A percentile compares a stretch with the other conserved stretches of the same genome.
phyloP scores from a whole-genome alignment of 495 filamentous ascomycete genomes.

The Aspergillus ellipticus region DNA sequence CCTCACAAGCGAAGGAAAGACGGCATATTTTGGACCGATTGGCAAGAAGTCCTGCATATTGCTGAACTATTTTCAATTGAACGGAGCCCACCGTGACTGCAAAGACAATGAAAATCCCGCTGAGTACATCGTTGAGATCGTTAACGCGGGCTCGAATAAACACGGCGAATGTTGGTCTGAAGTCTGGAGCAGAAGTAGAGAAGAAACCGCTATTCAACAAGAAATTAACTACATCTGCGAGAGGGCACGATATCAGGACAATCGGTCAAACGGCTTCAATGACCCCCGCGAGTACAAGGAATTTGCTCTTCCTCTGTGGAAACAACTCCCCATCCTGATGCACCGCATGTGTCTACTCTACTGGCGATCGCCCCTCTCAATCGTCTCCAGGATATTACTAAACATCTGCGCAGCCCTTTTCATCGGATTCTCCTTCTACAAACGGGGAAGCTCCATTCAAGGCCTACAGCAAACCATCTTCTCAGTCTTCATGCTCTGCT shows the following conservation, averaged over 20 bases:
- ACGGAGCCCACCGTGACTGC: constrained; percentile 61
- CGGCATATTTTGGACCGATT: constrained; percentile 85
- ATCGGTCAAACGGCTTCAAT: constrained; percentile 38
- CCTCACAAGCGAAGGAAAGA: constrained; percentile 70
- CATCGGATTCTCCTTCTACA: constrained; percentile 42
- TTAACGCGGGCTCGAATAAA: constrained; percentile 30
- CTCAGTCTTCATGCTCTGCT: constrained; percentile 59
- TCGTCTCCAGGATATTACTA: constrained; percentile 28
- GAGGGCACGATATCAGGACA: constrained; percentile 2
- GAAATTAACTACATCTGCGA: constrained; percentile 48
- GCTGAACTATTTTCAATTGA: constrained; percentile 70
- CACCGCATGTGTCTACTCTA: constrained; percentile 45
- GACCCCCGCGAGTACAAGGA: constrained; percentile 36
- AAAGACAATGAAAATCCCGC: constrained; percentile 70
- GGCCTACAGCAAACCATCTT: constrained; percentile 54
- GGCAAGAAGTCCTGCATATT: constrained; percentile 68
- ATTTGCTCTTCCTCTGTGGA: constrained; percentile 47
- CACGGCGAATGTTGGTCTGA: constrained; percentile 66
- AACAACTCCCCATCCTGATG: constrained; percentile 45
- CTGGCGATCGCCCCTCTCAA: constrained; percentile 52
- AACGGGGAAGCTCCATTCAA: constrained; percentile 39
- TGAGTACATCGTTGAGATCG: constrained; percentile 88
- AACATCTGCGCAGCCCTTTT: constrained; percentile 26
- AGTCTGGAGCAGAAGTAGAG: constrained; percentile 61
- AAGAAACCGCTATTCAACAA: not conserved